Conservation (phyloP, 164 flowering plant genomes). For the Annona squamosa region DNA sequence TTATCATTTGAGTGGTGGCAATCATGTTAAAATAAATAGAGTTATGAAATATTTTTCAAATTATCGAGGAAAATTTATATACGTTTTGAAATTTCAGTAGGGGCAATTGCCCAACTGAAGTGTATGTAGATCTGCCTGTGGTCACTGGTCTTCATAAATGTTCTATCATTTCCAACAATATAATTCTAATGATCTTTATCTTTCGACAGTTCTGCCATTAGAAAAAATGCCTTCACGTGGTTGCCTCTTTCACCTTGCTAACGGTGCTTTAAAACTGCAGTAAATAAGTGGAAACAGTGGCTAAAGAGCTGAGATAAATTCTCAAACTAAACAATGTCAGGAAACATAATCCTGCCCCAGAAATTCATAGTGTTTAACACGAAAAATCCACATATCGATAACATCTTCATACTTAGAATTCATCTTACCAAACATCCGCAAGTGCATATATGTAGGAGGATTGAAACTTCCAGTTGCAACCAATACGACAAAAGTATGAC, state of each 20-base stretch:
- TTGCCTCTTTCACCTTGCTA: neutral
- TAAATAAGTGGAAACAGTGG: neutral
- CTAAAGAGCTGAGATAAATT: neutral
- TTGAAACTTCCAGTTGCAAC: conserved; percentile 91
- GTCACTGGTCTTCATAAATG: neutral
- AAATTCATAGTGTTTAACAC: neutral
- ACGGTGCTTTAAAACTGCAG: neutral
- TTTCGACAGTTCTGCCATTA: neutral
- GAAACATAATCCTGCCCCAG: neutral
- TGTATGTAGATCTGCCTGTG: no score
- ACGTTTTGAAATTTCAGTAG: no score
- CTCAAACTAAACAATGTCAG: neutral
- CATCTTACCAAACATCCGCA: conserved; percentile 74
- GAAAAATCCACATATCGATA: neutral
- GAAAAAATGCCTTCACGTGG: neutral
- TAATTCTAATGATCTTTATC: no score
- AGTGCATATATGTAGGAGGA: conserved; percentile 92
- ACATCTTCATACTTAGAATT: neutral
- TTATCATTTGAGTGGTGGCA: no score
- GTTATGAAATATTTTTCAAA: no score
- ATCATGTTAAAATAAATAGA: no score
- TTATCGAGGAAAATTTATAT: no score
- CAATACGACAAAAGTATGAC: conserved; percentile 45
- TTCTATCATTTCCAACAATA: neutral
- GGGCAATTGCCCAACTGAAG: no score